Base-by-base conservation (phyloP, 2,329 filamentous ascomycete genomes). In the Phoma herbarum region DNA sequence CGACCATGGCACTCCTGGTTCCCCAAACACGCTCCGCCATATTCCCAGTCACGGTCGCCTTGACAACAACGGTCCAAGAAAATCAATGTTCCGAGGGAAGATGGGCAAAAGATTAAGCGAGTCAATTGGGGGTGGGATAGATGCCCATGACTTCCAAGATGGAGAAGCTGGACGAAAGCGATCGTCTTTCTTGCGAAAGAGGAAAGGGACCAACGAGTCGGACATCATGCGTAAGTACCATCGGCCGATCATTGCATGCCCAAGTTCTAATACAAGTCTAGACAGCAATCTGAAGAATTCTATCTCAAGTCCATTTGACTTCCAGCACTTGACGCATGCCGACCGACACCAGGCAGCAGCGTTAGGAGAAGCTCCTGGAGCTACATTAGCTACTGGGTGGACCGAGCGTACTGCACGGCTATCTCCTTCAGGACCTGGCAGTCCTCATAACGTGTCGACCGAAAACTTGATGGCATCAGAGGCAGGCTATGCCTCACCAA, bases 251-350 rank as follows among this genome's bases (percentile, higher is more conserved):
- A 0, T 18, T 14, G 9, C 5, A 26, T 18, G 31, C 12, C 16
- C 31, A 39, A 12, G 12, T 8, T 23, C 39, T 59, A 18, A 58
- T n/a, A 18, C 9, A 1, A 12, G 11, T 14, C 16, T 9, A 77
- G 74, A 61, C 14, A 56, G 63, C 11, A 50, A 63, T 14, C 64
- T 75, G 18, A 76, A 72, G 51, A 63, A 69, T 47, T 71, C 69
- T 57, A 88, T 88, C 51, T 89, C 86, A 0, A 82, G 82, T 56
- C 86, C 86, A 1, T 89, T 86, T 72, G 84, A 87, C 65, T 89
- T 89, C 68, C 85, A 88, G 61, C 86, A 88, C 67, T 74, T 89
- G 51, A 85, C 85, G 33, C 86, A 88, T 68, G 86, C 85, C 26
- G 82, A 82, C 55, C 81, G 83, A 23, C 74, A 82, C 23, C 83